Evolutionary conservation across 2,329 filamentous ascomycete species (phyloP), one percentile per base, ranked within the genome.

Genomic region (Zelopaecilomyces penicillatus): DNA sequence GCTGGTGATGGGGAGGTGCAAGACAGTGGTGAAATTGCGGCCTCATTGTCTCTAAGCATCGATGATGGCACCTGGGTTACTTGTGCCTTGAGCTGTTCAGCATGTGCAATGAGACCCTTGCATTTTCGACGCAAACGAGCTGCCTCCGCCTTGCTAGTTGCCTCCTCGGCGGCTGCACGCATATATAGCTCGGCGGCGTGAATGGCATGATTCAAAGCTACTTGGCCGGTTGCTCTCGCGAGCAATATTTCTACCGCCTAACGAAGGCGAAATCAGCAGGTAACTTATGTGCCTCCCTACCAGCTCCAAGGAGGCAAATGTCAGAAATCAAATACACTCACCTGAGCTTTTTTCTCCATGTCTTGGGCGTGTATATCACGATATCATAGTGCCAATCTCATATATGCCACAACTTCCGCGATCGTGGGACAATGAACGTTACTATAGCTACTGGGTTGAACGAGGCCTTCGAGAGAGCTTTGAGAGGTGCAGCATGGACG

Each of bases 141-240:
- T 53, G 80, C 87, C 45, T 94, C 83, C 4, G 65, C 62, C n/a
- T 77, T 66, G 42, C 67, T 71, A n/a, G 70, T 64, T 5, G 82
- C 75, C 47, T 85, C 69, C 47, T 71, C 73, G 43, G 87, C 69
- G 3, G 87, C 87, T 57, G 79, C 78, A 41, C 40, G 39, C 80
- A 96, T 87, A 54, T 93, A 90, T 41, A 85, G 69, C 60, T 96
- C 88, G 26, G 82, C 85, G 4, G 85, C 86, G 51, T 75, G 70
- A 57, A 95, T 87, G 41, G 87, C 83, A 61, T 86, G 76, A 42
- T 81, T 70, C 44, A 96, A 73, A 37, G 87, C 88, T 54, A 82
- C 80, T 45, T 60, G 56, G 48, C 64, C 65, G 38, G 47, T 61
- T 41, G 62, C 62, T 48, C 52, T 59, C 48, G 54, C 52, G 41